These are phyloP conservation scores for Veloporphyrellus conicus DNA, from an alignment of 1,284 basidiomycete genomes.

Conservation along the genomic window DNA sequence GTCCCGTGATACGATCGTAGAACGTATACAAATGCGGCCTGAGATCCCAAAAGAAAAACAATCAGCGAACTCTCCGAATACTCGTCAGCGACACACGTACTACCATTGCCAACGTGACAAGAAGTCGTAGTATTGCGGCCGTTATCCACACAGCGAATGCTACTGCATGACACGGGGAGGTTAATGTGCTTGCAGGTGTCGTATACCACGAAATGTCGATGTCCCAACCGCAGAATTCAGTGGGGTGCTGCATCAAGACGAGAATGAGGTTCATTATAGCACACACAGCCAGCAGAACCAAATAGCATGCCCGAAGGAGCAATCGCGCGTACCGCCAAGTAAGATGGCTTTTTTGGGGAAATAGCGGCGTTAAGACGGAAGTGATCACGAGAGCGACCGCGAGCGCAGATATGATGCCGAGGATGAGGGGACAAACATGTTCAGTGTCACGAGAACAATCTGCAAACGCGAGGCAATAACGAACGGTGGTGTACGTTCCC, in stretches of 20 bases:
- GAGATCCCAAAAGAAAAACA: constrained; percentile 1
- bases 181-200: constrained; percentile 23
- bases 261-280: constrained; percentile 53
- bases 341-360: constrained; percentile 28
- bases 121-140: constrained; percentile 47
- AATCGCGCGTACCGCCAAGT: constrained; percentile 15
- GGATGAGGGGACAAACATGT: constrained; percentile 44
- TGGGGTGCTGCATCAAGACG: constrained; percentile 42
- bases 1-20: constrained; percentile 19
- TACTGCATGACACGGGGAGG: constrained; percentile 31
- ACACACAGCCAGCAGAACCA: constrained; percentile 46
- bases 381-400: constrained; percentile 52
- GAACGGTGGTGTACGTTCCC: constrained; percentile 55
- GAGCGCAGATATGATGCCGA: constrained; percentile 58
- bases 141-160: constrained; percentile 52
- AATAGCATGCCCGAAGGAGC: constrained; percentile 42
- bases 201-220: constrained; percentile 62
- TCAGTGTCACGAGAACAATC: constrained; percentile 40
- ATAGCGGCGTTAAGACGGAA: constrained; percentile 41
- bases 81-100: constrained; percentile 38
- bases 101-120: constrained; percentile 45
- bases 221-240: constrained; percentile 53
- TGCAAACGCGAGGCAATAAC: constrained; percentile 58
- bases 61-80: constrained; percentile 6
- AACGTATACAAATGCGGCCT: constrained; percentile 37